phyloP scores from a whole-genome alignment of 2,329 filamentous ascomycete genomes.

The Calonectria naviculata region DNA sequence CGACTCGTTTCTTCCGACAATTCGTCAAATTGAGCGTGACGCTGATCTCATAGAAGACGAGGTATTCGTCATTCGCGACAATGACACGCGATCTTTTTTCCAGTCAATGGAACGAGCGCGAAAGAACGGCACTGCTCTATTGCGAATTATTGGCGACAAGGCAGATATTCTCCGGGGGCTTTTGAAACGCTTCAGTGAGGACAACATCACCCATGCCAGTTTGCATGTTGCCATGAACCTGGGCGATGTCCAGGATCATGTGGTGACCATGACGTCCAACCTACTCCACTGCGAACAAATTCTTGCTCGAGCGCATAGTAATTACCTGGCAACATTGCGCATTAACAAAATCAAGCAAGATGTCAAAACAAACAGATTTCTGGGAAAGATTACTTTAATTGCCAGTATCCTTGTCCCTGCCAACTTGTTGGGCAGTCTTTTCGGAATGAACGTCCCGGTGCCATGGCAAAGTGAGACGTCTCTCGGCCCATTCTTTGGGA shows the following conservation, averaged over 20 bases:
- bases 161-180: slow-evolving; percentile 97
- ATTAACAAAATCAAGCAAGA: slow-evolving; percentile 92
- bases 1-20: slow-evolving; percentile 93
- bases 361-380: slow-evolving; percentile 86
- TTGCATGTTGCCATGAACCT: slow-evolving; percentile 97
- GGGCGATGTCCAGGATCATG: slow-evolving; percentile 98
- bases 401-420: slow-evolving; percentile 94
- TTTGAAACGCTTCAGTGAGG: slow-evolving; percentile 98
- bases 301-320: slow-evolving; percentile 91
- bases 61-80: slow-evolving; percentile 90
- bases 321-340: slow-evolving; percentile 94
- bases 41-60: slow-evolving; percentile 95
- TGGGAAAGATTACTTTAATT: slow-evolving; percentile 95
- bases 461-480: slow-evolving; percentile 68
- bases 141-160: slow-evolving; percentile 94
- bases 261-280: slow-evolving; percentile 99
- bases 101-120: slow-evolving; percentile 89
- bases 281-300: slow-evolving; percentile 97
- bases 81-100: slow-evolving; percentile 89
- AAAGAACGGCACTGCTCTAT: slow-evolving; percentile 93
- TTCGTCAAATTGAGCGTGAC: slow-evolving; percentile 86
- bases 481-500: slow-evolving; percentile 65
- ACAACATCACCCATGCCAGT: slow-evolving; percentile 92
- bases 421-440: slow-evolving; percentile 88
- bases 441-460: slow-evolving; percentile 87